Percentiles rank a stretch among this genome's conserved stretches.
Evolutionary conservation across 257 asterid genomes (phyloP).

Genomic region (Solanum raphanifolium): DNA sequence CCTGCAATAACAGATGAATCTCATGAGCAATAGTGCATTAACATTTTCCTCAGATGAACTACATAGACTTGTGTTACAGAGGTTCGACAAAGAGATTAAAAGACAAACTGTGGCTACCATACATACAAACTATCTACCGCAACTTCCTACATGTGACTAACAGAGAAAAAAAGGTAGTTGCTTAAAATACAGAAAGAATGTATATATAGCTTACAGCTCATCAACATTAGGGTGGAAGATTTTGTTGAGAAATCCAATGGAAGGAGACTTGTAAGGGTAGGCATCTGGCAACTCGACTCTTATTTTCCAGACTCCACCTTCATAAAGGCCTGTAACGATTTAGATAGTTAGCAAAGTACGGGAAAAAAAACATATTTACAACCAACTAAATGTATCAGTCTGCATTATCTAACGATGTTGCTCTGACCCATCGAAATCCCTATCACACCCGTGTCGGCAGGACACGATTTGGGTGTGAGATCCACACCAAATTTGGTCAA

Average conservation of each 20-base stretch:
- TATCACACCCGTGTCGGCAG: background rate
- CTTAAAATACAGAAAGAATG: background rate
- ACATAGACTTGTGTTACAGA: background rate
- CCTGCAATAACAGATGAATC: conserved; percentile 21
- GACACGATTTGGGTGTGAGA: background rate
- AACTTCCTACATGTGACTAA: background rate
- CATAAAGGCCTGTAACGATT: conserved; percentile 56
- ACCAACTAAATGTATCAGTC: background rate
- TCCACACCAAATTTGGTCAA: background rate
- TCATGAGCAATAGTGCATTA: background rate
- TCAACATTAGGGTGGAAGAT: conserved; percentile 95
- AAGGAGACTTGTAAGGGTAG: conserved; percentile 92
- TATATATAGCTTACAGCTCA: conserved; percentile 56
- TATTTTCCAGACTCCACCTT: conserved; percentile 91
- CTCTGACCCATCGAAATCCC: background rate
- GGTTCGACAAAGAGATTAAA: background rate
- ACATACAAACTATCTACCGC: background rate
- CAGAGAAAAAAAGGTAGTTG: background rate
- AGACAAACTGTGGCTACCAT: background rate
- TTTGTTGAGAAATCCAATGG: conserved; percentile 85
- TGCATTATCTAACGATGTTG: background rate
- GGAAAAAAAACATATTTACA: background rate
- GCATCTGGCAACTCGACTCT: conserved; percentile 91
- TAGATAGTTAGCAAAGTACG: background rate
- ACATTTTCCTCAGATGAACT: background rate